Conservation (phyloP, 805 yeast species). For the Candida ovalis region DNA sequence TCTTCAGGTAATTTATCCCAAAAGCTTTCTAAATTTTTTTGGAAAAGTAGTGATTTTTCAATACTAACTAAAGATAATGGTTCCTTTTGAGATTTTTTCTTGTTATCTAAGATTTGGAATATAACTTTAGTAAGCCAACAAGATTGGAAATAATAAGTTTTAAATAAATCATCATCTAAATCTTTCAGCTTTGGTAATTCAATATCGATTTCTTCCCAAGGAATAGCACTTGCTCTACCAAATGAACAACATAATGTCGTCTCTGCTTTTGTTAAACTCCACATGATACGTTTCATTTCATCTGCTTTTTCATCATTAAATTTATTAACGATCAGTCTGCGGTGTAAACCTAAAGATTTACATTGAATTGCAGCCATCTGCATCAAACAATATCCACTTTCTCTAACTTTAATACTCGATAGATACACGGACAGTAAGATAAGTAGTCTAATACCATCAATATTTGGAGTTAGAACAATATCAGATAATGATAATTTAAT, state of each 20-base stretch:
- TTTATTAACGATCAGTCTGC: conserved; percentile 34
- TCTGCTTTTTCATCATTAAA: conserved; percentile 33
- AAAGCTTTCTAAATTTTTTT: conserved; percentile 32
- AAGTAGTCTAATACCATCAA: conserved; percentile 42
- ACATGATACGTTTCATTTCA: conserved; percentile 39
- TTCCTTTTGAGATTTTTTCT: conserved; percentile 33
- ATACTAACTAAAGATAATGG: conserved; percentile 38
- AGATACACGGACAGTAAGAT: conserved; percentile 40
- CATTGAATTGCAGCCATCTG: conserved; percentile 47
- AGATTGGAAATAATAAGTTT: conserved; percentile 32
- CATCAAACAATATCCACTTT: conserved; percentile 44
- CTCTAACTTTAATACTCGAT: conserved; percentile 42
- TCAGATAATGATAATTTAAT: conserved; percentile 41
- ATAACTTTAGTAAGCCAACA: conserved; percentile 36
- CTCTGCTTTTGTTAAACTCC: conserved; percentile 43
- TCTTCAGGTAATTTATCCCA: conserved; percentile 32
- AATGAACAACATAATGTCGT: conserved; percentile 39
- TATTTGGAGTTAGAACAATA: conserved; percentile 40
- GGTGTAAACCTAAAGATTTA: conserved; percentile 45
- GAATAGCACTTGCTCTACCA: conserved; percentile 44
- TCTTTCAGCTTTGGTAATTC: conserved; percentile 34
- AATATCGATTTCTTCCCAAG: conserved; percentile 42
- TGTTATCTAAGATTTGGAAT: conserved; percentile 38
- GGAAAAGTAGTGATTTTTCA: conserved; percentile 37
- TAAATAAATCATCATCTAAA: conserved; percentile 29